Evolutionary conservation across 192 early-diverging fungal species (phyloP).

Genomic region (Mortierella antarctica): DNA sequence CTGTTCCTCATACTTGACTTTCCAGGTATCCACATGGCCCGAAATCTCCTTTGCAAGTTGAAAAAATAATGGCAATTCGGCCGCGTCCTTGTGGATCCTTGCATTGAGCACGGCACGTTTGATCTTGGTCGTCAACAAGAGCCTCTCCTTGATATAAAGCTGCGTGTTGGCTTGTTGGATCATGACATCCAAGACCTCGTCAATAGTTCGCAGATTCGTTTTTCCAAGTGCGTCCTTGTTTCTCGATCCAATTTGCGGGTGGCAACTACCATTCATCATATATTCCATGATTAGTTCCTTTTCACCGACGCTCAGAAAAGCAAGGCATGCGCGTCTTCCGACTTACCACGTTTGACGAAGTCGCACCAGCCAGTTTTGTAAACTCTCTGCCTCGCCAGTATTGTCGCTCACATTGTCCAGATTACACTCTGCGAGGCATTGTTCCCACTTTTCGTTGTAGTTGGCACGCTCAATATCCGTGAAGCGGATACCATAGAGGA

Average conservation of each 20-base stretch:
- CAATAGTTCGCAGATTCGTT: constrained; percentile 57
- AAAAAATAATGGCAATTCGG: constrained; percentile 10
- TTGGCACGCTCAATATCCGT: constrained; percentile 66
- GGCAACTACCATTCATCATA: constrained; percentile 42
- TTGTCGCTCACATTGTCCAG: constrained; percentile 11
- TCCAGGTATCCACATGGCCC: constrained; percentile 17
- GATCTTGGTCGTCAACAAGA: constrained; percentile 28
- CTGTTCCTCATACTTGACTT: constrained; percentile 25
- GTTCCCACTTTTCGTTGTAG: constrained; percentile 65
- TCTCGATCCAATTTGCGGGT: constrained; percentile 64
- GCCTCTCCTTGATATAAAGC: constrained; percentile 47
- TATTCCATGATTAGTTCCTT: too few relatives aligned
- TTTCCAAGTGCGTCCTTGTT: constrained; percentile 60
- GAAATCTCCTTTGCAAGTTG: constrained; percentile 20
- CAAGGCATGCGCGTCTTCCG: neutral
- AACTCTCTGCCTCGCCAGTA: constrained; percentile 4
- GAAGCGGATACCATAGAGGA: constrained; percentile 60
- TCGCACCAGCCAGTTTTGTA: constrained; percentile 32
- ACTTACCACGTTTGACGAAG: constrained; percentile 39
- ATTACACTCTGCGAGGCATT: constrained; percentile 57
- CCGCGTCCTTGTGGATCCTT: constrained; percentile 24
- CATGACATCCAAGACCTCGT: constrained; percentile 67
- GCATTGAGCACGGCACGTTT: constrained; percentile 44
- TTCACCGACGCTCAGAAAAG: neutral
- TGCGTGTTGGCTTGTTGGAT: constrained; percentile 21